Base-by-base conservation (phyloP, 345 rosid species). In the Alliaria petiolata region DNA sequence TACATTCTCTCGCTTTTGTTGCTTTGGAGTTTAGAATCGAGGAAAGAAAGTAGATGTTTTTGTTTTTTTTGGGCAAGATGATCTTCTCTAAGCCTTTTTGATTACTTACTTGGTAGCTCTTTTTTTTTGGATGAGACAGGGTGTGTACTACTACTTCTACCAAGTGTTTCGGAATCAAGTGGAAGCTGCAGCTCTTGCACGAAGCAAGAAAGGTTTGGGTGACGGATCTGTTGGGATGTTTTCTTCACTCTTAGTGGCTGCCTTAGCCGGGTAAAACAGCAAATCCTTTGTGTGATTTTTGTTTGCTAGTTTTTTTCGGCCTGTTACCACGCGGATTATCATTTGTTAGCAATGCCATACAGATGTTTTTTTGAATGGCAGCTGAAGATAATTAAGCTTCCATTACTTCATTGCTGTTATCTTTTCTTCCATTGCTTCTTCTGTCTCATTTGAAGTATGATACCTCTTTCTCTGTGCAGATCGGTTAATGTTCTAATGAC, bases 121-220 rank as follows among this genome's bases (percentile, higher is more conserved):
- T 78, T n/a, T n/a, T n/a, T n/a, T 85, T 83, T 77, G 76, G 25
- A 69, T 90, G 85, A 59, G 77, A 79, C 89, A 92, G 99, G 99
- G 98, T 81, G 99, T 95, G 82, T 95, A 92, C 78, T 95, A 92
- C 78, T 95, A 90, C 88, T 92, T 95, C 87, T 95, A 92, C 88
- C 97, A 95, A 95, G 88, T 95, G 83, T 92, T 95, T 81, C 88
- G 98, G 92, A 87, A 76, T 81, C 91, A 78, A 81, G 98, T 88
- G 67, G 96, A 87, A 85, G 78, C 82, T 67, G 71, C 80, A 38
- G 98, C 98, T 31, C 81, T 83, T 64, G 82, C 75, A 54, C 79
- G 30, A 33, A 85, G 56, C 72, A 84, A 72, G 81, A 81, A 71
- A 56, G 99, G 98, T 43, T 52, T 88, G 51, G 98, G 97, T 74